Percentiles rank a stretch among this genome's conserved stretches.
phyloP scores from a whole-genome alignment of 108 stramenopile species.

The Nannochloropsis oceanica region DNA sequence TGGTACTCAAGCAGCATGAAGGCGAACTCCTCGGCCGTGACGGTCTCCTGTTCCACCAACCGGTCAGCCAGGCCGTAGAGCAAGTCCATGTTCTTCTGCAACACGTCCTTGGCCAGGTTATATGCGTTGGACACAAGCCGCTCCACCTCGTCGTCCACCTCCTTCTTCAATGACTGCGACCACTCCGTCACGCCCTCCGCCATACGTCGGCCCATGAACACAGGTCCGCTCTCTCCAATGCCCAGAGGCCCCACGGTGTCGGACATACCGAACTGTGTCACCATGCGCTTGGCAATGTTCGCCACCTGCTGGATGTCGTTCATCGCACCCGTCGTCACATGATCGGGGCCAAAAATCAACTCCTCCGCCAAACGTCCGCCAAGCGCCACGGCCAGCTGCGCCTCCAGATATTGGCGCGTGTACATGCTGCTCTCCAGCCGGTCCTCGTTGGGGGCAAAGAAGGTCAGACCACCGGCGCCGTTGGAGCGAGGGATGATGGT shows the following conservation, averaged over 20 bases:
- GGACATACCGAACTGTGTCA: slow-evolving; percentile 44
- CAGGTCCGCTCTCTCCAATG: not conserved
- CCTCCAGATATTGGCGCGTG: slow-evolving; percentile 67
- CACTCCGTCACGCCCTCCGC: slow-evolving; percentile 50
- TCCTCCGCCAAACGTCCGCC: slow-evolving; percentile 96
- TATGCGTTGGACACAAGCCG: slow-evolving; percentile 81
- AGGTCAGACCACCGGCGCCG: slow-evolving; percentile 71
- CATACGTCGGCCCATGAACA: slow-evolving; percentile 55
- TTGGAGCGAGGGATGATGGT: slow-evolving; percentile 75
- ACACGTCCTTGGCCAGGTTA: slow-evolving; percentile 61
- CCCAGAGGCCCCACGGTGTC: slow-evolving; percentile 23
- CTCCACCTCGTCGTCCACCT: slow-evolving; percentile 70
- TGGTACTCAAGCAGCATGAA: slow-evolving; percentile 71
- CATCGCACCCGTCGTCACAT: slow-evolving; percentile 88
- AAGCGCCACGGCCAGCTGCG: slow-evolving; percentile 69
- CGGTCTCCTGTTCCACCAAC: slow-evolving; percentile 74
- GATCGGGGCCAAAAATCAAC: slow-evolving; percentile 78
- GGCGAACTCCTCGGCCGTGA: slow-evolving; percentile 78
- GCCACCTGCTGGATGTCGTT: slow-evolving; percentile 91
- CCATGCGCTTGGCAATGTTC: slow-evolving; percentile 44
- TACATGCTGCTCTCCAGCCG: slow-evolving; percentile 79
- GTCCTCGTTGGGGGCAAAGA: slow-evolving; percentile 74
- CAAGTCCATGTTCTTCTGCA: slow-evolving; percentile 58
- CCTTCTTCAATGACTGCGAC: slow-evolving; percentile 56
- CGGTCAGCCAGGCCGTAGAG: slow-evolving; percentile 58